phyloP scores from a whole-genome alignment of 208 protist species.

The Trypanosoma cruzi region DNA sequence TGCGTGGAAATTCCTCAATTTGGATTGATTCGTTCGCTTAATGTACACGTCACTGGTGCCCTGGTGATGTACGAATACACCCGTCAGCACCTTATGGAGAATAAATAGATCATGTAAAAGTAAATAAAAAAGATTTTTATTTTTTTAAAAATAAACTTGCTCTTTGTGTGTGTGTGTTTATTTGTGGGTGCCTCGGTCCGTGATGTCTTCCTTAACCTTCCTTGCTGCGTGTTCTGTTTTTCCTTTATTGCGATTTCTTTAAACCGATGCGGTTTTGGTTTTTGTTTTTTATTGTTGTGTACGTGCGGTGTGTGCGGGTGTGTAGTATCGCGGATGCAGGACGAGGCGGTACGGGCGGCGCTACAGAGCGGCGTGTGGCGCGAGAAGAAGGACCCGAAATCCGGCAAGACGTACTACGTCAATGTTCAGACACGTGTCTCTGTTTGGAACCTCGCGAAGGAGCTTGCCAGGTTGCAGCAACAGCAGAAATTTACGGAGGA shows the following conservation, averaged over 20 bases:
- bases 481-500: neutral
- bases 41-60: slow-evolving; percentile 92
- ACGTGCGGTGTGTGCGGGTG: neutral
- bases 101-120: neutral
- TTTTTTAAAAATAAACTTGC: neutral
- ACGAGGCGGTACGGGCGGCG: slow-evolving; percentile 16
- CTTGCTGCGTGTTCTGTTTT: neutral
- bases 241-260: neutral
- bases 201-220: neutral
- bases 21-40: slow-evolving; percentile 90
- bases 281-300: neutral
- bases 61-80: slow-evolving; percentile 94
- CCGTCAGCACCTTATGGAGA: slow-evolving; percentile 73
- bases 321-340: slow-evolving; percentile 4
- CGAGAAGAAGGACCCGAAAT: slow-evolving; percentile 30
- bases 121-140: too few relatives aligned
- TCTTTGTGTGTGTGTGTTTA: neutral
- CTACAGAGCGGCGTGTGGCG: slow-evolving; percentile 35
- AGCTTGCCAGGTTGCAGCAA: slow-evolving; percentile 18
- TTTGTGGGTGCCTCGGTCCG: neutral
- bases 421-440: slow-evolving; percentile 28
- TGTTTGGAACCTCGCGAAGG: slow-evolving; percentile 40
- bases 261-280: neutral
- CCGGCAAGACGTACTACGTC: slow-evolving; percentile 37
- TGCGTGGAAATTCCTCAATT: slow-evolving; percentile 94